These are phyloP conservation scores for Xylaria intraflava DNA, from an alignment of 495 filamentous ascomycete genomes.

Conservation along the genomic window DNA sequence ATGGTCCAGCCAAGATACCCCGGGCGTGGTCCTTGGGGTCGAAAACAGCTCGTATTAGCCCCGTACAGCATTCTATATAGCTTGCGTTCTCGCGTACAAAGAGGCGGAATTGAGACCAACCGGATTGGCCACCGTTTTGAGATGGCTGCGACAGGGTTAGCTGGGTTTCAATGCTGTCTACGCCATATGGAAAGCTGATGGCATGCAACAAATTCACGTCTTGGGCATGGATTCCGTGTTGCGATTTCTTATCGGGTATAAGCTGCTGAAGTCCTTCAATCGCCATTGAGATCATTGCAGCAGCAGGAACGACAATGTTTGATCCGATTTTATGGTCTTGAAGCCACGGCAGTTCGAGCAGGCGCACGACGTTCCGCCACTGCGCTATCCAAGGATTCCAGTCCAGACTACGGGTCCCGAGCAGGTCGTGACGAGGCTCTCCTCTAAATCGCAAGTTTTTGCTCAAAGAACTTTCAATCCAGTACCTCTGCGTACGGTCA, in stretches of 20 bases:
- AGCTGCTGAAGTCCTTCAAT: constrained; percentile 28
- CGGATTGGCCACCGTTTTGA: too few relatives aligned
- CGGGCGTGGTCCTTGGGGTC: too few relatives aligned
- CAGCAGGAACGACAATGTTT: constrained; percentile 37
- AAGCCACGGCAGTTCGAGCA: constrained; percentile 43
- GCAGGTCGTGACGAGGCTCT: constrained; percentile 38
- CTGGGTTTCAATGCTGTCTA: too few relatives aligned
- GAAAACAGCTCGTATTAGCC: too few relatives aligned
- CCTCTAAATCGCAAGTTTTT: constrained; percentile 39
- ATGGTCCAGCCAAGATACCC: too few relatives aligned
- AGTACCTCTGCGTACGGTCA: constrained; percentile 34
- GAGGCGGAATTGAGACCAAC: too few relatives aligned
- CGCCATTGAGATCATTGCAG: constrained; percentile 41
- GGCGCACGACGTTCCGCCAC: constrained; percentile 44
- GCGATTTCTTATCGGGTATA: neutral
- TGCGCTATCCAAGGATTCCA: constrained; percentile 35
- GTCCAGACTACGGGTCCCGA: constrained; percentile 37
- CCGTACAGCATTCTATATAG: too few relatives aligned
- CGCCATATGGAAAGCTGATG: neutral
- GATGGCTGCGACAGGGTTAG: too few relatives aligned
- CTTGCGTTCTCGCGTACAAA: too few relatives aligned
- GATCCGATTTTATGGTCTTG: constrained; percentile 37
- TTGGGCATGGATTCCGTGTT: neutral
- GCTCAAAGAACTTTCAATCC: constrained; percentile 38
- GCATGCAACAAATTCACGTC: neutral